Evolutionary conservation across 2,329 filamentous ascomycete genomes (phyloP), one percentile per base, ranked within the genome.

Genomic region (Microsporum canis): DNA sequence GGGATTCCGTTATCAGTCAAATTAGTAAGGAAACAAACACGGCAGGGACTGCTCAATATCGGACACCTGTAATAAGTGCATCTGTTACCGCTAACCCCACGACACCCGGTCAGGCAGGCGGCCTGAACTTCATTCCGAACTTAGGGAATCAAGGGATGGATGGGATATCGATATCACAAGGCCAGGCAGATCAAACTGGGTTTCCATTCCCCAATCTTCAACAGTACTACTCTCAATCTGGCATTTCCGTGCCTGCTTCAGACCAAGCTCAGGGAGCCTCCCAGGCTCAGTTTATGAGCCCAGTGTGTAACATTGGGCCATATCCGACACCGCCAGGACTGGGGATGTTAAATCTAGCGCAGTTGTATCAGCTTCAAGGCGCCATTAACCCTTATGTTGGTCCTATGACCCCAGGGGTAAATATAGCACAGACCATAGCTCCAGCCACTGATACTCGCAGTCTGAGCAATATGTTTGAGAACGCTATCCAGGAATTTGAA

Each of bases 401-500:
- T 1, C 29, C 41, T 45, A 49, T 36, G 29, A 12, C 39, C 2
- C 29, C 41, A 5, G 43, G 31, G 5, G 6, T 36, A 49, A 49
- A 59, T 27, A 4, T 23, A 49, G 17, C 27, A 27, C 57, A 59
- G 39, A 29, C 27, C 5, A 14, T 38, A 3, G 5, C 27, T 27
- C n/a, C 31, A 8, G n/a, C 41, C n/a, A 27, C n/a, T n/a, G 43
- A 59, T 59, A 27, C 17, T 27, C 57, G 39, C 36, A 31, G 57
- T 14, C 14, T 43, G 12, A 63, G 65, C 33, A 68, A 66, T 49
- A 65, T 69, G 29, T 58, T 73, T n/a, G 68, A 72, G 41, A 68
- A 70, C 17, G 67, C 69, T 27, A 64, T 64, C 4, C 69, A 68
- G 55, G 69, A 71, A 39, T 67, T 69, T 58, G 69, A 71, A 29